Evolutionary conservation across 164 flowering plant genomes (phyloP).

Genomic region (Vitis cinerea): DNA sequence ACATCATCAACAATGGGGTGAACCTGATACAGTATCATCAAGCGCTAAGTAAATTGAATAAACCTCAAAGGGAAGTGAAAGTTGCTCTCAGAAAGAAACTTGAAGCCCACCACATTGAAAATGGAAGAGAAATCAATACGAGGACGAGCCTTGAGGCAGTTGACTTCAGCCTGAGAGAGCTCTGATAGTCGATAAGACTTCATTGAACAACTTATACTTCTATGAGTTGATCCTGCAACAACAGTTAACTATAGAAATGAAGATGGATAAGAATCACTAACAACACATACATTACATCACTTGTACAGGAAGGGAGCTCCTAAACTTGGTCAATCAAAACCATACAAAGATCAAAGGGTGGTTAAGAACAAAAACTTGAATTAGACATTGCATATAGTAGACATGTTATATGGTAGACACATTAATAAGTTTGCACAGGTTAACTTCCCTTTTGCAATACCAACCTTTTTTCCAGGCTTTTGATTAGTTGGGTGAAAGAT

Average conservation of each 20-base stretch:
- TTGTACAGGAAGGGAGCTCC: neutral
- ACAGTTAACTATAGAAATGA: neutral
- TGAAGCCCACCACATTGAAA: constrained; percentile 56
- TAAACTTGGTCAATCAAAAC: neutral
- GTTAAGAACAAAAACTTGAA: too few species aligned
- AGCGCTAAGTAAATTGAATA: neutral
- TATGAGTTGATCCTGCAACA: constrained; percentile 26
- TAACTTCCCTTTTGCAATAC: too few species aligned
- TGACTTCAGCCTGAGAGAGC: constrained; percentile 53
- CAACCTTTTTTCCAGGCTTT: too few species aligned
- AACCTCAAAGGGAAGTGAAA: neutral
- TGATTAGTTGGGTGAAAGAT: too few species aligned
- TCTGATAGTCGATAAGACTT: constrained; percentile 83
- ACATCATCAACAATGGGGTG: constrained; percentile 92
- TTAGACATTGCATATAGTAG: too few species aligned
- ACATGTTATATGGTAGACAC: too few species aligned
- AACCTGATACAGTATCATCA: constrained; percentile 41
- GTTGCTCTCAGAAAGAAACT: neutral
- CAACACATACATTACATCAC: too few species aligned
- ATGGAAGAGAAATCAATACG: constrained; percentile 91
- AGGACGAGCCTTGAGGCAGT: constrained; percentile 80
- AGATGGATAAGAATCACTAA: neutral
- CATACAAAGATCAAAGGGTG: too few species aligned
- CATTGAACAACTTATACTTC: constrained; percentile 59
- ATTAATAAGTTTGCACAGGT: too few species aligned